Percentiles rank a stretch among this genome's conserved stretches.
Conservation (phyloP, 2,329 filamentous ascomycete genomes). For the Mycocentrospora acerina region DNA sequence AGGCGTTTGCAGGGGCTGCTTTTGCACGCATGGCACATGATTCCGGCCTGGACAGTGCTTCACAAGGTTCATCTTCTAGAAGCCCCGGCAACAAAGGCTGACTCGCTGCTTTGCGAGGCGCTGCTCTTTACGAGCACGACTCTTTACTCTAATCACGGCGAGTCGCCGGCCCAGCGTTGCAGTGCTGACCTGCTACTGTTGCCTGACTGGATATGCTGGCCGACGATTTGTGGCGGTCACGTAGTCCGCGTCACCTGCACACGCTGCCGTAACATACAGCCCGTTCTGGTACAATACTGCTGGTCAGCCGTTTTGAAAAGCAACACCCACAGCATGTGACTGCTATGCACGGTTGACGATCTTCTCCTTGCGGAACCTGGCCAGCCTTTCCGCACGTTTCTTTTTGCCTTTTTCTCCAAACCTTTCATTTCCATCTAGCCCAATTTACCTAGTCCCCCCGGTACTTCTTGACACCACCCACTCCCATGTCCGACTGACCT, state of each 20-base stretch:
- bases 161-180: conserved; percentile 5
- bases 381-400: conserved; percentile 16
- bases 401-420: conserved; percentile 18
- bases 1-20: conserved; percentile 9
- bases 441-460: not conserved
- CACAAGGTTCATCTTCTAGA: conserved; percentile 35
- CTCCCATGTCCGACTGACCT: not conserved
- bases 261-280: conserved; percentile 9
- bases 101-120: conserved; percentile 23
- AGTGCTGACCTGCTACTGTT: not conserved
- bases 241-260: conserved; percentile 23
- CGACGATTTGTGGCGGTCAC: conserved; percentile 5
- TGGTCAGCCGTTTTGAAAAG: conserved; percentile 26
- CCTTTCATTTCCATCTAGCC: conserved; percentile 19
- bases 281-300: conserved; percentile 22
- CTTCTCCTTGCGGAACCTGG: conserved; percentile 15
- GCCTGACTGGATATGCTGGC: conserved; percentile 6
- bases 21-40: conserved; percentile 30
- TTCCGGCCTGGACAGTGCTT: conserved; percentile 22
- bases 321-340: conserved; percentile 18
- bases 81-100: conserved; percentile 30
- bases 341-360: not conserved
- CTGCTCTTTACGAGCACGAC: conserved; percentile 2
- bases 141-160: conserved; percentile 6
- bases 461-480: not conserved